phyloP scores from a whole-genome alignment of 2,329 filamentous ascomycete genomes.

The Fusarium buxicola region DNA sequence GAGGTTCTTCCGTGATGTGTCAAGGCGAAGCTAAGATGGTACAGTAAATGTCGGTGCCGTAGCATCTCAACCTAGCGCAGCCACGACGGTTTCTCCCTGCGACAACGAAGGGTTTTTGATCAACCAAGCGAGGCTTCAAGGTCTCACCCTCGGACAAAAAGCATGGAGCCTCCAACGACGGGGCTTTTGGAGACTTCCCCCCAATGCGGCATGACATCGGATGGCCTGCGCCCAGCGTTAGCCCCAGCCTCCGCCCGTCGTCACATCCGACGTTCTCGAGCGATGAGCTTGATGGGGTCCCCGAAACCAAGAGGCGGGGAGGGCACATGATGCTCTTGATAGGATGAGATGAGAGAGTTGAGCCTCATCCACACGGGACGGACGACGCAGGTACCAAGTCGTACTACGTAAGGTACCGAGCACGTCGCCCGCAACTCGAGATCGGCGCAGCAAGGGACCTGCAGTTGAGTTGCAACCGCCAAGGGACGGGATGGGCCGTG shows the following conservation, averaged over 20 bases:
- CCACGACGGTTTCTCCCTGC: constrained; percentile 23
- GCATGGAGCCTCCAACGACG: constrained; percentile 24
- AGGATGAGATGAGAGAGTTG: not conserved
- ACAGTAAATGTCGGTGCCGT: constrained; percentile 4
- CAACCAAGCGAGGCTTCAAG: constrained; percentile 14
- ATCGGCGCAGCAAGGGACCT: constrained; percentile 1
- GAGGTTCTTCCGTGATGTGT: constrained; percentile 23
- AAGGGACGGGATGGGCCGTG: constrained; percentile 21
- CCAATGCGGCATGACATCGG: constrained; percentile 9
- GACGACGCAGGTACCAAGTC: constrained; percentile 26
- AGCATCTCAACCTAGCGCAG: constrained; percentile 18
- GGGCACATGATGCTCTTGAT: not conserved
- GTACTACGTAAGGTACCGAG: too few relatives aligned
- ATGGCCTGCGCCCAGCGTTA: constrained; percentile 4
- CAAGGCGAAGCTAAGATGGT: too few relatives aligned
- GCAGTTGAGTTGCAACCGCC: constrained; percentile 18
- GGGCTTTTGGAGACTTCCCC: constrained; percentile 16
- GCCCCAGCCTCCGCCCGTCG: constrained; percentile 13
- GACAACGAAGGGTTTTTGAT: constrained; percentile 21
- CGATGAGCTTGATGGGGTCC: constrained; percentile 27
- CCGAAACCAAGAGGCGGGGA: constrained; percentile 23
- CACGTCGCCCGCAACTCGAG: constrained; percentile 8
- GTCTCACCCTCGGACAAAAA: constrained; percentile 22
- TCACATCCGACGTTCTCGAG: constrained; percentile 28
- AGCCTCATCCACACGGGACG: constrained; percentile 17